Evolutionary conservation across 352 stramenopile species (phyloP), one percentile per base, ranked within the genome.

Genomic region (Pythium biforme): DNA sequence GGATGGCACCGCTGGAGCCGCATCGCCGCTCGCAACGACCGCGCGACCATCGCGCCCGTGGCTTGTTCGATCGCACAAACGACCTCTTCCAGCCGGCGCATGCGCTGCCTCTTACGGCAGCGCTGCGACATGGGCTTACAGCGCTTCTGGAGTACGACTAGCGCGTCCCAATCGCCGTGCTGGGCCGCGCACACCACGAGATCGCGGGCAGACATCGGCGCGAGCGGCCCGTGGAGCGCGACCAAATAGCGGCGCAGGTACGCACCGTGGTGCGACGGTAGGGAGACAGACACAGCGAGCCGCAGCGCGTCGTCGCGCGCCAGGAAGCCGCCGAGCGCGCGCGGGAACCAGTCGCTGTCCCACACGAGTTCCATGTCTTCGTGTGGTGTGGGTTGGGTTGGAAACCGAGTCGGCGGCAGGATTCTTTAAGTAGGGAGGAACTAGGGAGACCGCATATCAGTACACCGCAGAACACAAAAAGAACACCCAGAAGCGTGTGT

Each of bases 401-500:
- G 31, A 34, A 34, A 34, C 10, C 31, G 31, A 19, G 1, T 4
- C 1, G 7, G 7, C 9, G 37, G 37, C 14, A 17, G 37, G 37
- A n/a, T n/a, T 17, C 37, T 2, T 14, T 37, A 37, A 43, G 37
- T 43, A 34, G n/a, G n/a, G n/a, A n/a, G n/a, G n/a, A n/a, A n/a
- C n/a, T n/a, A n/a, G n/a, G n/a, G n/a, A n/a, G n/a, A n/a, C n/a
- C n/a, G n/a, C n/a, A n/a, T n/a, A n/a, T n/a, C n/a, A n/a, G n/a
- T n/a, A n/a, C n/a, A n/a, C n/a, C n/a, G n/a, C n/a, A n/a, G n/a
- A n/a, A n/a, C n/a, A n/a, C n/a, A n/a, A n/a, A n/a, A 73, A 72
- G 55, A 72, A 64, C 50, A 25, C 17, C 20, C 68, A 60, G 66
- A 63, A 47, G 15, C n/a, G n/a, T n/a, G n/a, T n/a, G n/a, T n/a